phyloP scores from a whole-genome alignment of 2,329 filamentous ascomycete genomes.

The Aspergillus fumigatiaffinis region DNA sequence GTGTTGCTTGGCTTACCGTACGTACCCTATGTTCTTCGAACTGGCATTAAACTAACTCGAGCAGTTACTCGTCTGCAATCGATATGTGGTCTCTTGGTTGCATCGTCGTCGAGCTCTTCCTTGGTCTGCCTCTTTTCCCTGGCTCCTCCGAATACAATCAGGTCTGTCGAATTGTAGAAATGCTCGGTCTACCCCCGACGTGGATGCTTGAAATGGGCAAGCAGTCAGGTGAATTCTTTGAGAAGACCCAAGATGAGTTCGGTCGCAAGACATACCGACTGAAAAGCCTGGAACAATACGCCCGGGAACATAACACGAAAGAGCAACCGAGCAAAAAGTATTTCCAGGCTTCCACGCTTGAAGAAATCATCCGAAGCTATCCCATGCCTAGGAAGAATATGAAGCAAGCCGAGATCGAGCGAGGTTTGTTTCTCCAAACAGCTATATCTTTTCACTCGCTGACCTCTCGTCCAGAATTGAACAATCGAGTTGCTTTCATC shows the following conservation, averaged over 20 bases:
- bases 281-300: constrained; percentile 98
- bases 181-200: constrained; percentile 91
- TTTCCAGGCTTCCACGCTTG: constrained; percentile 88
- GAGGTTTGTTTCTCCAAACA: constrained; percentile 57
- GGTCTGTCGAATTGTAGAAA: constrained; percentile 93
- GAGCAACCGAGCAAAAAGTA: constrained; percentile 99
- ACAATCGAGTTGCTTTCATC: constrained; percentile 94
- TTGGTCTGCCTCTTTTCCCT: constrained; percentile 89
- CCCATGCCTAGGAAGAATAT: constrained; percentile 99
- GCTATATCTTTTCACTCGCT: constrained; percentile 9
- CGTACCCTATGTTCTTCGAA: constrained; percentile 18
- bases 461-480: constrained; percentile 70
- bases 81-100: constrained; percentile 99
- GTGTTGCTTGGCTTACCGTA: constrained; percentile 85
- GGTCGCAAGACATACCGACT: constrained; percentile 85
- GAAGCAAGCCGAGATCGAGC: constrained; percentile 93
- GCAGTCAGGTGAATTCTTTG: constrained; percentile 94
- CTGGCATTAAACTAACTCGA: constrained; percentile 10
- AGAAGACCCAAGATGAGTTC: constrained; percentile 88
- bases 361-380: constrained; percentile 96
- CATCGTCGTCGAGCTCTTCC: constrained; percentile 95
- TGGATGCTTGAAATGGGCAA: constrained; percentile 99
- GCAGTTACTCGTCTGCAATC: constrained; percentile 90
- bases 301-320: constrained; percentile 89
- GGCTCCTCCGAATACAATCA: constrained; percentile 99